Base-by-base conservation (phyloP, 352 stramenopile genomes). In the Phytophthora litchii region DNA sequence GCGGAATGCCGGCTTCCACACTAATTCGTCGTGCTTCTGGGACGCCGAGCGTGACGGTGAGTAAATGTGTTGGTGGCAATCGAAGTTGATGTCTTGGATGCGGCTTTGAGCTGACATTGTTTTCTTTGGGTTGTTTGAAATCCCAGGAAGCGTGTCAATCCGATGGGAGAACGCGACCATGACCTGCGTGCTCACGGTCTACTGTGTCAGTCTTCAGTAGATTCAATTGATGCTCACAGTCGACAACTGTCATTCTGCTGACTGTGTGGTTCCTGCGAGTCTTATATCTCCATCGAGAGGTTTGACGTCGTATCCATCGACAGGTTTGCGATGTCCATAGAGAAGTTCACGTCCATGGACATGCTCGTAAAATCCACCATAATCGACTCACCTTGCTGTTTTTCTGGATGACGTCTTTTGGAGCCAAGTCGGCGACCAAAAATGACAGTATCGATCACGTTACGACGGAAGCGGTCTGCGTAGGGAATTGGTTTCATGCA, bases 1-100 rank as follows among this genome's bases (percentile, higher is more conserved):
- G 80, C 75, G 85, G 17, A 96, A 96, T 54, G 81, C 85, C 11
- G 85, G 87, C 38, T 92, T 81, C 55, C 87, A 96, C 71, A 92
- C 83, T 61, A 94, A 90, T 59, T 94, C 85, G 37, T 79, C 87
- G 21, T 94, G 85, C 61, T 93, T 93, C 67, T 96, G 87, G 87
- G 85, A 96, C 54, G 78, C 87, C 25, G 70, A 92, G 32, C 86
- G 82, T 25, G 87, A 96, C 54, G 87, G 86, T 93, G 47, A 54
- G 82, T 64, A 34, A 34, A 34, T 34, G 3, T 1, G 7, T 4
- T 1, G 16, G 29, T 52, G 31, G 38, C 17, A 45, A 41, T 54
- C 19, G 20, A 59, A 20, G 10, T 32, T 31, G 17, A 40, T 46
- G 20, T 11, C 25, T 44, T 44, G 16, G 23, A 27, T 1, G 36